Base-by-base conservation (phyloP, 139 green algal species). In the Haematococcus sp. region DNA sequence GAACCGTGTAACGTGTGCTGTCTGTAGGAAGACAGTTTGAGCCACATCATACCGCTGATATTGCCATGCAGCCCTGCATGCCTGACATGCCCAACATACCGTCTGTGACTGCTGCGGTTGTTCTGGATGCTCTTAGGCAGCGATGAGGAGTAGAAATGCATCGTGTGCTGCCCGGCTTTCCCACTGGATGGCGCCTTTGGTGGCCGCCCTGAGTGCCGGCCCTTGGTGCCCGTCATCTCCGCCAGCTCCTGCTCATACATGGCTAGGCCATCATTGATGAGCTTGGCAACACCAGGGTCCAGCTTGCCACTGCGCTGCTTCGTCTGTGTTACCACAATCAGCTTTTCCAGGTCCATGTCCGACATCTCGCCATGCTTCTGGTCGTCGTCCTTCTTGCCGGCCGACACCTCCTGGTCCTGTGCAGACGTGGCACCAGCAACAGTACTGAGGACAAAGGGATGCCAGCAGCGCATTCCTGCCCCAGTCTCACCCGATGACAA, bases 191-290 rank as follows among this genome's bases (percentile, higher is more conserved):
- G 73, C 25, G 49, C 63, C 2, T 51, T 20, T 19, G 73, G 73
- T 0, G 73, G 73, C 32, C 73, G 49, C 22, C 44, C 59, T 15
- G 13, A 20, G 31, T 63, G 49, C 34, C 49, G 2, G 27, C 27
- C 43, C 63, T 30, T 77, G 43, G 19, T 34, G 55, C 70, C 20
- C 54, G 30, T 28, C 70, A 79, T 73, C 73, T 84, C 78, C 11
- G 78, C 68, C 40, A 79, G 74, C 77, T 93, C 85, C 63, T 86
- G 75, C 76, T 92, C 88, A 69, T 97, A 97, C 25, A 89, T 76
- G 40, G 88, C 85, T 63, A 97, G 88, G 0, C 92, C 93, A 63
- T 97, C 92, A 44, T 93, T 89, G 76, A 97, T 96, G 19, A 94
- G 85, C 25, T 74, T 71, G 54, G 69, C 71, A 20, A 75, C 72